Base-by-base conservation (phyloP, 139 green algal species). In the Nannochloris sp. region DNA sequence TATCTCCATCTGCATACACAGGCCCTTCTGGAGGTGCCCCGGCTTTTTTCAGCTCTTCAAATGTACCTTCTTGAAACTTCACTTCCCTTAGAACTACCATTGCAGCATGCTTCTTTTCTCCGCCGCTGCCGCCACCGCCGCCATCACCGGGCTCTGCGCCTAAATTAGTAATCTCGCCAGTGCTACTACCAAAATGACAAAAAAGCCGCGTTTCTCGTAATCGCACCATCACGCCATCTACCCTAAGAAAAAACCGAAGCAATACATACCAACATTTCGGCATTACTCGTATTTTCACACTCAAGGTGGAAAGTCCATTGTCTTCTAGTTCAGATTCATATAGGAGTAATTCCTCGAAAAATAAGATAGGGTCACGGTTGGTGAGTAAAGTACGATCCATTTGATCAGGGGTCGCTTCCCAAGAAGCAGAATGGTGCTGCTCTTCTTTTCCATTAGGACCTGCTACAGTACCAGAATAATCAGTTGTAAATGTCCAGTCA, bases 251-350 rank as follows among this genome's bases (percentile, higher is more conserved):
- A 61, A 91, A 87, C 23, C 89, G 73, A 68, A 95, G 57, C 65
- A 96, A 75, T 64, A 95, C 83, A 68, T 89, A 90, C 88, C 88
- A 96, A 64, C 88, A 96, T 29, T 65, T 75, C 2, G 88, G 88
- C 89, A 96, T 89, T 9, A 89, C 71, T 2, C 73, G 63, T 23
- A 75, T 71, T 65, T 84, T 82, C 32, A 78, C 65, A 7, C n/a
- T 30, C 23, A 85, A 29, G n/a, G 68, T 58, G 25, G 71, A 80
- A 4, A 82, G 71, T n/a, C 91, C 91, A 60, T 92, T 88, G 76
- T 97, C 91, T 66, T 97, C 90, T 63, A 97, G 82, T 70, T 97
- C 91, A 6, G 74, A 88, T 60, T 95, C 89, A 59, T 91, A 96
- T 59, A 96, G 68, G 9, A 79, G 71, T 24, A 95, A 59, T 25